Conservation (phyloP, 1,139 yeast genomes). For the Lodderomyces margitis region DNA sequence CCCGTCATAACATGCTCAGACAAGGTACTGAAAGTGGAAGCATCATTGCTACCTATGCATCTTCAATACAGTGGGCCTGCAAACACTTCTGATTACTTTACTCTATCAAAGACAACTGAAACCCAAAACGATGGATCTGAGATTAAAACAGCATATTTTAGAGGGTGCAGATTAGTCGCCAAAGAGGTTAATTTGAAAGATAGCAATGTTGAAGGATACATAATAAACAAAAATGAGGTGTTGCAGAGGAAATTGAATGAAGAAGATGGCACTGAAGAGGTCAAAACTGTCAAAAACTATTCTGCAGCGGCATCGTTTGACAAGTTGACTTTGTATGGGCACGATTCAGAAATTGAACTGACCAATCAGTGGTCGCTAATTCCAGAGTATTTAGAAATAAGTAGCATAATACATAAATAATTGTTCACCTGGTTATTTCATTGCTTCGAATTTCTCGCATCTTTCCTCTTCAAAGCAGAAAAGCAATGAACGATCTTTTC, state of each 20-base stretch:
- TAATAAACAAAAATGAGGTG: slow-evolving; percentile 32
- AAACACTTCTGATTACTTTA: slow-evolving; percentile 35
- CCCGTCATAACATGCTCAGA: background rate
- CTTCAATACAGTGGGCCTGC: slow-evolving; percentile 41
- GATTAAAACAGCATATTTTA: slow-evolving; percentile 28
- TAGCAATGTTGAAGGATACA: slow-evolving; percentile 26
- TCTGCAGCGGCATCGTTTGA: slow-evolving; percentile 33
- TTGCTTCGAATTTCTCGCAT: background rate
- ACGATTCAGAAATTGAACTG: slow-evolving; percentile 32
- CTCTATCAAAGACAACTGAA: slow-evolving; percentile 31
- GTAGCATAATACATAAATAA: slow-evolving; percentile 30
- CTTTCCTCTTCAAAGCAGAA: background rate
- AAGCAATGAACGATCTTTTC: slow-evolving; percentile 7
- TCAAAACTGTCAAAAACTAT: slow-evolving; percentile 26
- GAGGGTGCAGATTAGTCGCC: slow-evolving; percentile 43
- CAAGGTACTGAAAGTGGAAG: slow-evolving; percentile 13
- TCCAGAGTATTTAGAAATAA: slow-evolving; percentile 35
- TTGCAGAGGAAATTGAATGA: slow-evolving; percentile 18
- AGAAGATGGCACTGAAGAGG: slow-evolving; percentile 19
- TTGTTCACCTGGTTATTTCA: background rate
- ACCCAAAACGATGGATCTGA: slow-evolving; percentile 15
- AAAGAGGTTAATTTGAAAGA: slow-evolving; percentile 20
- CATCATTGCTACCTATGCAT: slow-evolving; percentile 40
- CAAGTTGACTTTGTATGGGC: slow-evolving; percentile 35
- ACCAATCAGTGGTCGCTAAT: slow-evolving; percentile 34